Base-by-base conservation (phyloP, 768 basidiomycete species). In the Boletus subcaerulescens region DNA sequence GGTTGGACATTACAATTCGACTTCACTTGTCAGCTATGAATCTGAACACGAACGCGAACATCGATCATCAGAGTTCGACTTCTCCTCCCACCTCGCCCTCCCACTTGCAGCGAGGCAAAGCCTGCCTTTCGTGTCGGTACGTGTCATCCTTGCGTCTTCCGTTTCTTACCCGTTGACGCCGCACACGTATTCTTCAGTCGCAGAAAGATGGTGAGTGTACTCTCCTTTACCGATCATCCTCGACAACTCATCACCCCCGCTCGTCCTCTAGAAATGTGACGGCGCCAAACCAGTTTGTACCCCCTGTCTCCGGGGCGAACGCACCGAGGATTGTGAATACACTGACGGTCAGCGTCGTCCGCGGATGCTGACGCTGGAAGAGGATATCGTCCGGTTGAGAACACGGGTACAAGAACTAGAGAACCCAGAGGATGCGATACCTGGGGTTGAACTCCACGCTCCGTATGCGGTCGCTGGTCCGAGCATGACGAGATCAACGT, bases 321-420 rank as follows among this genome's bases (percentile, higher is more conserved):
- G 84, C 54, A 76, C 76, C 26, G 85, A 85, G 50, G 84, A 84
- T 31, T 89, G 87, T 66, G 86, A 89, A 70, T 89, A 87, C 66
- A 75, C 81, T 7, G 86, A 88, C 61, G 83, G 81, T 6, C 78
- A 77, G 32, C 79, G 79, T 41, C 79, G 83, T 54, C 82, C 87
- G 18, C 73, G 80, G 51, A 86, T 81, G 4, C 77, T 84, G 61
- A 73, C 76, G 5, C 68, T 89, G 18, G 84, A 86, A 64, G 84
- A 85, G 36, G 78, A 82, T 2, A 73, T 87, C 22, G 71, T 76
- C 1, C 74, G 80, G 31, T 70, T 88, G 35, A 79, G 80, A 65
- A 76, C 80, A 39, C 77, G 85, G 38, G 71, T 89, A 9, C 73
- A 73, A 45, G 83, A 85, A 64, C 69, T 83, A 29, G 82, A 85